A percentile compares a stretch with the other conserved stretches of the same genome.
Evolutionary conservation across 352 stramenopile genomes (phyloP).

Genomic region (Pythium sp.): DNA sequence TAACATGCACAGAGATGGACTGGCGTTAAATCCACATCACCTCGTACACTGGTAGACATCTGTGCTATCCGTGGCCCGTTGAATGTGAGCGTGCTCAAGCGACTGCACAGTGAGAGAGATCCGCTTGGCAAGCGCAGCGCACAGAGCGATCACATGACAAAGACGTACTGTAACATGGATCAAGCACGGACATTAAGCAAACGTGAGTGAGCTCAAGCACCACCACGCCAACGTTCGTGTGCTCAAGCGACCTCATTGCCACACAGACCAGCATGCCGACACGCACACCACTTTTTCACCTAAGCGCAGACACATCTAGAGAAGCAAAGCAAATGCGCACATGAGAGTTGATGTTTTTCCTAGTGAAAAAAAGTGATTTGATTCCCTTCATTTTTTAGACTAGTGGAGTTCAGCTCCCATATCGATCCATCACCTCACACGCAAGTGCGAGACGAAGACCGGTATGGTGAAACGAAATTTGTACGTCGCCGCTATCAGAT

Average conservation of each 20-base stretch:
- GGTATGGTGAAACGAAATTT: slow-evolving; percentile 40
- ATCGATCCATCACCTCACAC: slow-evolving; percentile 1
- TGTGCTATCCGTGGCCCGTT: neutral
- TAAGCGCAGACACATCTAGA: neutral
- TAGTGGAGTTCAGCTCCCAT: slow-evolving; percentile 41
- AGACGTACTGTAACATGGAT: neutral
- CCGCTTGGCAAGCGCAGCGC: neutral
- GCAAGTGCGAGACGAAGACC: neutral
- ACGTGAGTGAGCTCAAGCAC: neutral
- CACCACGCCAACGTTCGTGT: neutral
- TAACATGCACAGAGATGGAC: too few relatives aligned
- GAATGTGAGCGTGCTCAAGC: neutral
- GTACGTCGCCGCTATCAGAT: slow-evolving; percentile 15
- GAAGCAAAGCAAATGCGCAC: neutral
- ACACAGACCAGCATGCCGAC: neutral
- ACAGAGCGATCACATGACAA: neutral
- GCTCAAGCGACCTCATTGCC: neutral
- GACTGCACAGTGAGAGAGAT: neutral
- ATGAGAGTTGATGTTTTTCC: neutral
- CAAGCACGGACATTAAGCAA: neutral
- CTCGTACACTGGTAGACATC: neutral
- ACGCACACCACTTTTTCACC: neutral
- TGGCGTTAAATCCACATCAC: too few relatives aligned
- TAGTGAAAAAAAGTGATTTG: slow-evolving; percentile 23
- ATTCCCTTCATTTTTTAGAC: slow-evolving; percentile 50